A percentile compares a stretch with the other conserved stretches of the same genome.
phyloP scores from a whole-genome alignment of 768 basidiomycete species.

The Holtermannia corniformis region DNA sequence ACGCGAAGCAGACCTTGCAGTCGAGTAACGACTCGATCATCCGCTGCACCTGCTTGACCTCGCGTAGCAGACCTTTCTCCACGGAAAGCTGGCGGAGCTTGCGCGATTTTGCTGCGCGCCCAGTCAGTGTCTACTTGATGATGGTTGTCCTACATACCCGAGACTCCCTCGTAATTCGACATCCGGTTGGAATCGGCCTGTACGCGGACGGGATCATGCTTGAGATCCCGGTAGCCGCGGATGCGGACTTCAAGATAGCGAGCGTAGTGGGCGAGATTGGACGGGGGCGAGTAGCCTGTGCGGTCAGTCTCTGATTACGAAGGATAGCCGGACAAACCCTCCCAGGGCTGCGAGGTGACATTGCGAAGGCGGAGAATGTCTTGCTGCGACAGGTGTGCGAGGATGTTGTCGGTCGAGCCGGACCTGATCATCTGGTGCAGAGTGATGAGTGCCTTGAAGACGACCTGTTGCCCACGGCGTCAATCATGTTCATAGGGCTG shows the following conservation, averaged over 20 bases:
- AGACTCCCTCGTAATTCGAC: slow-evolving; percentile 14
- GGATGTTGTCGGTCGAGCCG: slow-evolving; percentile 88
- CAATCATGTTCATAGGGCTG: not conserved
- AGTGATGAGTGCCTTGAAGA: slow-evolving; percentile 95
- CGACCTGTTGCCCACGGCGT: slow-evolving; percentile 51
- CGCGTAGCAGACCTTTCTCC: slow-evolving; percentile 86
- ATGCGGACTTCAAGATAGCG: slow-evolving; percentile 81
- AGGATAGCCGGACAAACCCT: slow-evolving; percentile 50
- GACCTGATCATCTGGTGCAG: slow-evolving; percentile 94
- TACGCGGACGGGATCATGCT: slow-evolving; percentile 86
- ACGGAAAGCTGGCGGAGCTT: slow-evolving; percentile 86
- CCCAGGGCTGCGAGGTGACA: slow-evolving; percentile 74
- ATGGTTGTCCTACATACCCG: slow-evolving; percentile 8
- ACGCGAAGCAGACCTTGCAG: slow-evolving; percentile 61
- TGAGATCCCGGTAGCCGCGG: slow-evolving; percentile 74
- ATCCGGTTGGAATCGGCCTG: slow-evolving; percentile 81
- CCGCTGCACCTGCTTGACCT: slow-evolving; percentile 80
- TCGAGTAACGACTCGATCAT: slow-evolving; percentile 82
- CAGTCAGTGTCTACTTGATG: not conserved
- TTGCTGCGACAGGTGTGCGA: slow-evolving; percentile 63
- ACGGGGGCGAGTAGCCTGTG: slow-evolving; percentile 71
- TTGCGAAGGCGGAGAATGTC: slow-evolving; percentile 75
- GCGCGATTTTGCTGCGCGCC: slow-evolving; percentile 42
- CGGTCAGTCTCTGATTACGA: not conserved
- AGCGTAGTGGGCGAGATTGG: slow-evolving; percentile 80